Base-by-base conservation (phyloP, 1,284 basidiomycete species). In the Apiotrichum gamsii region DNA sequence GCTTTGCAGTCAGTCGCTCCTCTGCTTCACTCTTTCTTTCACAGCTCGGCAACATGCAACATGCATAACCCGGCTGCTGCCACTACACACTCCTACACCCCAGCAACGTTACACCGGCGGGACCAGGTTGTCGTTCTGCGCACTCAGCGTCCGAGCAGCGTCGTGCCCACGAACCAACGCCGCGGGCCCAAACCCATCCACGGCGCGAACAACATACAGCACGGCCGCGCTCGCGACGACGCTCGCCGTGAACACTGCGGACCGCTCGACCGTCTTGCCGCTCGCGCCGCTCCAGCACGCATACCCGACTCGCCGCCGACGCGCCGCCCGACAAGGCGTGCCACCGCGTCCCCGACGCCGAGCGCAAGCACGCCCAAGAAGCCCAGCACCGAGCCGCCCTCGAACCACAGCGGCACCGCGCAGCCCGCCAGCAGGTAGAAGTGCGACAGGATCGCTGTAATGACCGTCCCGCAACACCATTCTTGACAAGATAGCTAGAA, bases 391-490 rank as follows among this genome's bases (percentile, higher is more conserved):
- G 82, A 82, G 19, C 82, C 80, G 31, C 87, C 87, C 75, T 98
- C 95, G 44, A 98, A 78, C 95, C 95, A 99, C 20, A 98, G 68
- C 18, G 87, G 85, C 5, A 84, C 83, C 3, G 94, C 91, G 72
- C 93, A 97, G 1, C 95, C 95, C 0, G 90, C 90, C 45, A 99
- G 75, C 38, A 99, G 76, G 75, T 97, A 99, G 64, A 98, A 97
- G 72, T 98, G 95, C 63, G 88, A 91, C 53, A 99, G 72, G 60
- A 98, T 95, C 11, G 93, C 95, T 9, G 94, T 95, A 5, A n/a
- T n/a, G n/a, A n/a, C n/a, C n/a, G n/a, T n/a, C n/a, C n/a, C n/a
- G n/a, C n/a, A n/a, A n/a, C n/a, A n/a, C n/a, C n/a, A n/a, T n/a
- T n/a, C n/a, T n/a, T n/a, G n/a, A n/a, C n/a, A n/a, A n/a, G n/a